Evolutionary conservation across 768 basidiomycete genomes (phyloP).

Genomic region (Phlebiopsis flavidoalba): DNA sequence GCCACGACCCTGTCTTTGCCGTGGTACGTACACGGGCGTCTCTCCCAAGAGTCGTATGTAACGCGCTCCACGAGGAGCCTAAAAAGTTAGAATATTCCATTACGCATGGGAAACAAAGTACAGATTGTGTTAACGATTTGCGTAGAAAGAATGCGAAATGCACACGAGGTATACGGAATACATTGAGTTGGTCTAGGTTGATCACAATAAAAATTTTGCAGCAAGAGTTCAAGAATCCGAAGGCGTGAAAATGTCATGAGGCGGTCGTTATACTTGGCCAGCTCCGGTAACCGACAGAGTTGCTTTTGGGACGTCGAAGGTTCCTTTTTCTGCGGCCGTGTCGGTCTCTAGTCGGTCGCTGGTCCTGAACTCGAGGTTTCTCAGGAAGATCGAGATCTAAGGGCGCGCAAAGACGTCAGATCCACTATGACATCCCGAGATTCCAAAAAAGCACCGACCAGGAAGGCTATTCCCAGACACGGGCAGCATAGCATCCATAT

Average conservation of each 20-base stretch:
- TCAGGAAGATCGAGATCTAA: conserved; percentile 25
- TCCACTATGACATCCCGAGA: not conserved
- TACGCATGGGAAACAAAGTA: not conserved
- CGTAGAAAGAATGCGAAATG: not conserved
- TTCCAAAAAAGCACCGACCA: conserved; percentile 37
- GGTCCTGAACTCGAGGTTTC: conserved; percentile 16
- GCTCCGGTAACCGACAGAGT: conserved; percentile 1
- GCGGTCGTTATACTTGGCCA: conserved; percentile 1
- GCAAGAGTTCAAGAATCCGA: not conserved
- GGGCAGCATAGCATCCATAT: conserved; percentile 75
- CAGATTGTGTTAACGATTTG: not conserved
- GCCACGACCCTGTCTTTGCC: not conserved
- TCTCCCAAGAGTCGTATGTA: not conserved
- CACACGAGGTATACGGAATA: not conserved
- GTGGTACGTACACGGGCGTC: not conserved
- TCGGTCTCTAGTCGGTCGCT: conserved; percentile 6
- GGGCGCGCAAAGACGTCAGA: conserved; percentile 4
- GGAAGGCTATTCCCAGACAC: conserved; percentile 56
- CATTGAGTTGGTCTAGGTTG: not conserved
- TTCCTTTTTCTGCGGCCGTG: conserved; percentile 8
- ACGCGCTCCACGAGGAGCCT: not conserved
- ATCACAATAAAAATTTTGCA: not conserved
- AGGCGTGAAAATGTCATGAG: not conserved
- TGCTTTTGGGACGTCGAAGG: not conserved
- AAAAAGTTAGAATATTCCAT: not conserved